These are phyloP conservation scores for Boechera stricta DNA, from an alignment of 345 rosid species.

Conservation along the genomic window DNA sequence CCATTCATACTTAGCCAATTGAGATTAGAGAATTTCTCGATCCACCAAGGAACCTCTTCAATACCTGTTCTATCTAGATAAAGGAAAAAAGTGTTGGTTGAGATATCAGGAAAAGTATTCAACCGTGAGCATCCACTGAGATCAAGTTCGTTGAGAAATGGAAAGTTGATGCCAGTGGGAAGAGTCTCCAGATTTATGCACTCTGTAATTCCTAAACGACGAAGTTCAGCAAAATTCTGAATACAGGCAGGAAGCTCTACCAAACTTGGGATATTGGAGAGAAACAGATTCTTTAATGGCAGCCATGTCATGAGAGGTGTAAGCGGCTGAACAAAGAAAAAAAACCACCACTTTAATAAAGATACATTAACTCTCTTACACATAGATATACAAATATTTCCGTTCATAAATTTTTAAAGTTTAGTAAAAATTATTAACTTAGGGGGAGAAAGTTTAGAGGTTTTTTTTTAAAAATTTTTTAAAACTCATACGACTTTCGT, in stretches of 20 bases:
- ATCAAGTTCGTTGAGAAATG: not conserved
- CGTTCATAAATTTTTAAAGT: too few relatives aligned
- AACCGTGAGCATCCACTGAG: slow-evolving; percentile 30
- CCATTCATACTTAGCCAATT: not conserved
- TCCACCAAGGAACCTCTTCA: slow-evolving; percentile 25
- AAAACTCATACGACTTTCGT: too few relatives aligned
- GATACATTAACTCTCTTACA: too few relatives aligned
- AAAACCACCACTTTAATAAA: too few relatives aligned
- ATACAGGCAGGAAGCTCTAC: slow-evolving; percentile 12
- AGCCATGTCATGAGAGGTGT: not conserved
- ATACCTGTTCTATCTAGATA: not conserved
- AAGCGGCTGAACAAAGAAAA: not conserved
- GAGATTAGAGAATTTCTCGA: not conserved
- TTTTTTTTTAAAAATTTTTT: too few relatives aligned
- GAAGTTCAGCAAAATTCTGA: slow-evolving; percentile 1
- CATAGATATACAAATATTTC: too few relatives aligned
- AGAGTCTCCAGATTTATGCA: slow-evolving; percentile 21
- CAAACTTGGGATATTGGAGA: not conserved
- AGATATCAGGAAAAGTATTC: slow-evolving; percentile 26
- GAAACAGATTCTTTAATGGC: not conserved
- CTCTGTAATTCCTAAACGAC: not conserved
- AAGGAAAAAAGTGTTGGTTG: not conserved
- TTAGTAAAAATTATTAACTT: too few relatives aligned
- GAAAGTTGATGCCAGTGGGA: not conserved
- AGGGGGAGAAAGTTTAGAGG: too few relatives aligned